Conservation (phyloP, 148 eudicot species). For the Rhododendron kiyosumense region DNA sequence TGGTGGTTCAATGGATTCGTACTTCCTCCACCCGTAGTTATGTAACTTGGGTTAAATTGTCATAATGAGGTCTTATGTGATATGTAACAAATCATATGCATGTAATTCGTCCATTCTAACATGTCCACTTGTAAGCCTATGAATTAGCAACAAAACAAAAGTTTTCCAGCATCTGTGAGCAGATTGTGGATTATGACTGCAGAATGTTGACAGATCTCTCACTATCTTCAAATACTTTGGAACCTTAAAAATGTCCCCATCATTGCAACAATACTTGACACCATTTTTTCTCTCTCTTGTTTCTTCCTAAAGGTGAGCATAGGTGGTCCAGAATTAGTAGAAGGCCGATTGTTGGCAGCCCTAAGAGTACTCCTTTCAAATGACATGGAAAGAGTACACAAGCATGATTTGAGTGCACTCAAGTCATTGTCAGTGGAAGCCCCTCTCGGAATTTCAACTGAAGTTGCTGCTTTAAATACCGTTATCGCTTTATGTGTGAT, state of each 20-base stretch:
- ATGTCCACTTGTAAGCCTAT: background rate
- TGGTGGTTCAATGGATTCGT: background rate
- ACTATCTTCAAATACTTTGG: background rate
- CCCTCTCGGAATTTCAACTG: constrained; percentile 68
- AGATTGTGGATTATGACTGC: background rate
- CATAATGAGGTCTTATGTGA: background rate
- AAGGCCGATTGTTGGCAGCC: constrained; percentile 82
- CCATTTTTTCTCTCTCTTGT: background rate
- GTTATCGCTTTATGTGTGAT: constrained; percentile 65
- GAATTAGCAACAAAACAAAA: background rate
- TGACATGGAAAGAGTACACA: constrained; percentile 43
- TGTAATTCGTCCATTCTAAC: background rate
- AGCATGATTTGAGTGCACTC: constrained; percentile 45
- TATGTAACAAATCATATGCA: background rate
- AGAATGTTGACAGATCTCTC: background rate
- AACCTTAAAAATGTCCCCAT: background rate
- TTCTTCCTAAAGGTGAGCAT: constrained; percentile 51
- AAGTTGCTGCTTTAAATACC: constrained; percentile 60
- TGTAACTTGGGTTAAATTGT: background rate
- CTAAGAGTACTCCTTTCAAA: constrained; percentile 54
- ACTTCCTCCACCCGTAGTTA: background rate
- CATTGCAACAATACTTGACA: background rate
- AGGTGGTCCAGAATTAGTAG: constrained; percentile 77
- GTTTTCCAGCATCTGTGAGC: background rate
- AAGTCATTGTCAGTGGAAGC: constrained; percentile 64